phyloP scores from a whole-genome alignment of 164 flowering plant species.

The Vitis labrusca region DNA sequence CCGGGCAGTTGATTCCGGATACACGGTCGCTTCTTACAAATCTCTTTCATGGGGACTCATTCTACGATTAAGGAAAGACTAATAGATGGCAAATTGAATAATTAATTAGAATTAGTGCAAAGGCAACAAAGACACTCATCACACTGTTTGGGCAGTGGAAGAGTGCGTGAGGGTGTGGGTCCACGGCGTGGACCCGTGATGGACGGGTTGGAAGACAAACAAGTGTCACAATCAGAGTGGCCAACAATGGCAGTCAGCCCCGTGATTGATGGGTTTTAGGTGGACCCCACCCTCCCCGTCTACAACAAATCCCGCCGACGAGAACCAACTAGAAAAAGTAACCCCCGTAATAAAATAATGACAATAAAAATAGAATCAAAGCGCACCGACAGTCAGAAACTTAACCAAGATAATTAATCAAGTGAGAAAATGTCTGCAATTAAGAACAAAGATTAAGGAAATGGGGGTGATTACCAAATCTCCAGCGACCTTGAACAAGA shows the following conservation, averaged over 20 bases:
- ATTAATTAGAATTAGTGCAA: too few relatives aligned
- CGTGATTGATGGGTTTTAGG: conserved; percentile 25
- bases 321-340: not conserved
- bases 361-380: not conserved
- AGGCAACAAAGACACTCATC: not conserved
- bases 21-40: too few relatives aligned
- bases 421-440: not conserved
- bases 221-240: conserved; percentile 15
- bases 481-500: conserved; percentile 95
- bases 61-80: too few relatives aligned
- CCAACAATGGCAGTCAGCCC: not conserved
- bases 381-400: conserved; percentile 25
- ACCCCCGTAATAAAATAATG: not conserved
- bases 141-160: too few relatives aligned
- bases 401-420: not conserved
- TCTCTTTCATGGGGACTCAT: too few relatives aligned
- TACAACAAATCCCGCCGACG: conserved; percentile 30
- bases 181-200: conserved; percentile 2
- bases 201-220: conserved; percentile 1
- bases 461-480: conserved; percentile 58
- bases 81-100: too few relatives aligned
- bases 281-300: conserved; percentile 13
- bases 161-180: conserved; percentile 2
- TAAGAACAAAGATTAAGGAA: not conserved
- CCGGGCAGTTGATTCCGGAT: too few relatives aligned